Evolutionary conservation across 2,329 filamentous ascomycete genomes (phyloP), one percentile per base, ranked within the genome.

Genomic region (Talaromyces sp.): DNA sequence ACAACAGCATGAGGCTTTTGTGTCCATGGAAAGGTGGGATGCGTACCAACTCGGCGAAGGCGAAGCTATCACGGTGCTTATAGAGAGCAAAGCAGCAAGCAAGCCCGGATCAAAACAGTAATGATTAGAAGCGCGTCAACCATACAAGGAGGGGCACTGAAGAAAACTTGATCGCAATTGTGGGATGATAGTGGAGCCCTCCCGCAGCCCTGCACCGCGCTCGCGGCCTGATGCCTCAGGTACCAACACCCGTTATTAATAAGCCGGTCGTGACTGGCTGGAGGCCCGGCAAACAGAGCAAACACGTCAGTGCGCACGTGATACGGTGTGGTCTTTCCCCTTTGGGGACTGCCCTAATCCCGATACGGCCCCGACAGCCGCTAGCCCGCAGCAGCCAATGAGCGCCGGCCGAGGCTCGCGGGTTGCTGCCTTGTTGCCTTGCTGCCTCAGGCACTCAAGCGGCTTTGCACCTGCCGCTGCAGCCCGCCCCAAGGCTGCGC

Each of bases 361-460:
- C n/a, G 33, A 53, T 54, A 27, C 18, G 30, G 18, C 57, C 5
- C 50, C 50, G 51, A 33, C 34, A 33, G 47, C 14, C 30, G 30
- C 56, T 44, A 55, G 14, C 2, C 54, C 10, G 18, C 36, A 4
- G n/a, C 57, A 61, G 56, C 55, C 60, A 61, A 61, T 58, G 33
- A 36, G 10, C 14, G 16, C 51, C 31, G 8, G 8, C 44, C 10
- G 10, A 27, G 40, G 5, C n/a, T 18, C 40, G 40, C 28, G 23
- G 4, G 7, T 66, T 36, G 40, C 18, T 68, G 72, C 71, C 72
- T 72, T 64, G 54, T 14, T 52, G 59, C 30, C 23, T 28, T 28
- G 5, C 69, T n/a, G 59, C 55, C 59, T 70, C 63, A 71, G 73
- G 73, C 69, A 59, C 8, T 50, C 12, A 52, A 16, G 44, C 56